A percentile compares a stretch with the other conserved stretches of the same genome.
Conservation (phyloP, 331 rosid species). For the Arachis monticola region DNA sequence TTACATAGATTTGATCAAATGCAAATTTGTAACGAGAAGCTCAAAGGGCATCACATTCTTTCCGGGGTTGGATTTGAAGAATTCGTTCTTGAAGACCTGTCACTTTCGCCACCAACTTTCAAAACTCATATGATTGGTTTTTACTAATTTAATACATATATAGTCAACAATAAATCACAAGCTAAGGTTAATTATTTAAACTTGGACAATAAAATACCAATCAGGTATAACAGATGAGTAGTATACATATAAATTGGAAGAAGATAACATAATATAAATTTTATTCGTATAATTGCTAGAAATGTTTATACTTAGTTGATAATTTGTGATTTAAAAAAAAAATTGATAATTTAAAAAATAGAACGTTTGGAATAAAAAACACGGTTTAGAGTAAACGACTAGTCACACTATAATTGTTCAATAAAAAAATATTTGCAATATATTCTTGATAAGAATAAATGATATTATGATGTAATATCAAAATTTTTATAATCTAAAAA, state of each 20-base stretch:
- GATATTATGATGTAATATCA: too few relatives aligned
- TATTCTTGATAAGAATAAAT: too few relatives aligned
- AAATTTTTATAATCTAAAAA: too few relatives aligned
- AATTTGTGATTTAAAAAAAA: too few relatives aligned
- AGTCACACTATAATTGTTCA: too few relatives aligned
- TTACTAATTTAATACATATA: background rate
- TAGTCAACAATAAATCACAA: background rate
- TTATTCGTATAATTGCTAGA: too few relatives aligned
- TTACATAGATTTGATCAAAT: background rate
- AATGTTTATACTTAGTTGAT: too few relatives aligned
- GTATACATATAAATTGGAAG: background rate
- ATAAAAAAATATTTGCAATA: too few relatives aligned
- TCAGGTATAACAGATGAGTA: background rate
- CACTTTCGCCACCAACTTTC: background rate
- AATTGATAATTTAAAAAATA: too few relatives aligned
- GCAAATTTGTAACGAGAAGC: background rate
- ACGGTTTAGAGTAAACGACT: too few relatives aligned
- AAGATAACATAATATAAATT: background rate
- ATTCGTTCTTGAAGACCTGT: constrained; percentile 1
- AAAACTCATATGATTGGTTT: background rate
- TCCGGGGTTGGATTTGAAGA: constrained; percentile 14
- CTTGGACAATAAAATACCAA: background rate
- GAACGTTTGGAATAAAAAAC: too few relatives aligned
- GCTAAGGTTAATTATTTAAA: background rate
- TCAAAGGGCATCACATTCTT: background rate